Base-by-base conservation (phyloP, 495 filamentous ascomycete genomes). In the Podospora australis region DNA sequence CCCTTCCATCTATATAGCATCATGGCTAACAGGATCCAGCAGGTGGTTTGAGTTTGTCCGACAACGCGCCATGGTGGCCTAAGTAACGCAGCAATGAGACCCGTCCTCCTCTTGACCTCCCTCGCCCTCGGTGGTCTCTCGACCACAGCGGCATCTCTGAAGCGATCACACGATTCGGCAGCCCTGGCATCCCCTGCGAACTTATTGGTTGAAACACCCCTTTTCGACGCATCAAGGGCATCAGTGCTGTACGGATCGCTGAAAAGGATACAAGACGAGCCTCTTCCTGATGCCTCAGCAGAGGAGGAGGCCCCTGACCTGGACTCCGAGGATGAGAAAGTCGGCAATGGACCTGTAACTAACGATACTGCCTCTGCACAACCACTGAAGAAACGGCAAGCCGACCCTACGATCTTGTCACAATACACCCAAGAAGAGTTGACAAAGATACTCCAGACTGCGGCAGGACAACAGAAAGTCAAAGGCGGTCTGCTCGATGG, bases 21-120 rank as follows among this genome's bases (percentile, higher is more conserved):
- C 14, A n/a, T n/a, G 22, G 4, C 3, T 4, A 7, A 24, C 5
- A 35, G 40, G 14, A 29, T 24, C 13, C 0, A 10, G 16, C 13
- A 26, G 13, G 25, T 11, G 7, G 19, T 1, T 36, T 28, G 40
- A 24, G 13, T 6, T 21, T 28, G 16, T n/a, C 25, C 9, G 42
- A 19, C 45, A 50, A n/a, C 20, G 40, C 23, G 47, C 24, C 48
- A 26, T 21, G 24, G 34, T n/a, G 48, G 48, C 43, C 43, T n/a
- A n/a, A 26, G 29, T 17, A 26, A 9, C 43, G 40, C 50, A 36
- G 16, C 32, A 36, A 50, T 55, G 43, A 50, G 44, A 46, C 36
- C 14, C 25, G 14, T 50, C 8, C 4, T 38, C 30, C 19, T 48
- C 6, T 29, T 10, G 11, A 38, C 30, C 6, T 23, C 43, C 17